A percentile compares a stretch with the other conserved stretches of the same genome.
phyloP scores from a whole-genome alignment of 345 rosid species.

The Eucalyptus fibrosa region DNA sequence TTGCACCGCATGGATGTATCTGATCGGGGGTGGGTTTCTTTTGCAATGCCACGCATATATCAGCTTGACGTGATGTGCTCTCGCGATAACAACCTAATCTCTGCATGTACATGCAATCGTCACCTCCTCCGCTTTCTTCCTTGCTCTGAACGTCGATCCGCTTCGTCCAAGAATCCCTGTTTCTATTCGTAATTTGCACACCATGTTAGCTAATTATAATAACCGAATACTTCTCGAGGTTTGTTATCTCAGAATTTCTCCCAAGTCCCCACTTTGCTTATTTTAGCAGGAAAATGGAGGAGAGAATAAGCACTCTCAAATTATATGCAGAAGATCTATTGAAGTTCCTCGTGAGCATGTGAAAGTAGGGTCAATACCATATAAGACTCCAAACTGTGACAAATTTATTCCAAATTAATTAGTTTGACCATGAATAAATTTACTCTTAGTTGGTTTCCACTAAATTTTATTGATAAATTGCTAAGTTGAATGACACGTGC shows the following conservation, averaged over 20 bases:
- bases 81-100: too few relatives aligned
- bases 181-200: background rate
- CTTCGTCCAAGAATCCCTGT: background rate
- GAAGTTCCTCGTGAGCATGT: background rate
- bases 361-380: background rate
- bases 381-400: too few relatives aligned
- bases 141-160: background rate
- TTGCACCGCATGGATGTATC: too few relatives aligned
- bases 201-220: too few relatives aligned
- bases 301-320: background rate
- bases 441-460: fast-evolving
- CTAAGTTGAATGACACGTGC: too few relatives aligned
- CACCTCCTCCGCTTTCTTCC: background rate
- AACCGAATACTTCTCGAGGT: too few relatives aligned
- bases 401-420: too few relatives aligned
- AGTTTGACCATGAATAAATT: too few relatives aligned
- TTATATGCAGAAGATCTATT: background rate
- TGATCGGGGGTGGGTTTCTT: too few relatives aligned
- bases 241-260: background rate
- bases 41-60: background rate
- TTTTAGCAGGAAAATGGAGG: too few relatives aligned
- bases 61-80: background rate
- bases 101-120: background rate
- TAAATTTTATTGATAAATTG: too few relatives aligned
- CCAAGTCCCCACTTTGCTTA: background rate